Evolutionary conservation across 1,284 basidiomycete genomes (phyloP).

Genomic region (Ceratorhiza oryzae-sativae): DNA sequence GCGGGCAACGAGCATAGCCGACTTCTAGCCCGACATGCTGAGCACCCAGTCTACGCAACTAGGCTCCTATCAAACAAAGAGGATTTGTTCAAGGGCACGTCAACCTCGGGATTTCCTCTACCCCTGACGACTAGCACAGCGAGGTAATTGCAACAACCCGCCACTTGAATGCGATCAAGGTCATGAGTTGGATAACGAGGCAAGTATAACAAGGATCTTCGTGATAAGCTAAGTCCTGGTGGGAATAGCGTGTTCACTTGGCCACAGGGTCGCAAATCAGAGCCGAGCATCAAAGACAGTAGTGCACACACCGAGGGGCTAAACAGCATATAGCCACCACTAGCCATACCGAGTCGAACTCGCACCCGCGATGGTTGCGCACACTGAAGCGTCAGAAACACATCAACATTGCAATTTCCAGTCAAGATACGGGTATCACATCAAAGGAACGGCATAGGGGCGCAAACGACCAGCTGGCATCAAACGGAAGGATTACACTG

Average conservation of each 20-base stretch:
- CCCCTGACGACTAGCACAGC: no score
- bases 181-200: background rate
- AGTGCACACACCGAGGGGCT: background rate
- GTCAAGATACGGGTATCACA: conserved; percentile 31
- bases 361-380: background rate
- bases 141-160: background rate
- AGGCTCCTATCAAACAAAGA: background rate
- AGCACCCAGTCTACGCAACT: background rate
- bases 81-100: background rate
- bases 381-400: background rate
- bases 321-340: background rate
- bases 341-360: background rate
- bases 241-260: conserved; percentile 19
- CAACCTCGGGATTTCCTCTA: no score
- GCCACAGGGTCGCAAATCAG: conserved; percentile 16
- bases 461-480: background rate
- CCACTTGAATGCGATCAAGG: background rate
- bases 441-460: conserved; percentile 13
- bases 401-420: background rate
- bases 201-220: background rate
- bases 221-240: conserved; percentile 7
- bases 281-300: background rate
- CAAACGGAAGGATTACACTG: conserved; percentile 5
- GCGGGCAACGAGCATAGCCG: background rate
- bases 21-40: background rate